A percentile compares a stretch with the other conserved stretches of the same genome.
phyloP scores from a whole-genome alignment of 2,329 filamentous ascomycete genomes.

The Colletotrichum gigasporum region DNA sequence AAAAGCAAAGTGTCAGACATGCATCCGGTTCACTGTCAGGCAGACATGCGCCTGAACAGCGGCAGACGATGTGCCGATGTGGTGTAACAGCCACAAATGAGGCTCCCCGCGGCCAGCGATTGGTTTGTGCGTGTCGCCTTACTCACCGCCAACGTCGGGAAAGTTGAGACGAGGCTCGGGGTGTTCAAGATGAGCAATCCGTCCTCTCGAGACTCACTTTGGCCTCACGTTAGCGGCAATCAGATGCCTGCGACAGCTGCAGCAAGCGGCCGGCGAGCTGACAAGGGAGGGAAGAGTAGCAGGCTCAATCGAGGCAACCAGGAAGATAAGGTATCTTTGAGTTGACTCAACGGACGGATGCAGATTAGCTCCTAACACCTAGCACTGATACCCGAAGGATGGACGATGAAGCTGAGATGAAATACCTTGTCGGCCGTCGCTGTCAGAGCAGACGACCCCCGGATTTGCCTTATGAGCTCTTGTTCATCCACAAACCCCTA shows the following conservation, averaged over 20 bases:
- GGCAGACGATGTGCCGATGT: background rate
- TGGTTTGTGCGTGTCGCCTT: background rate
- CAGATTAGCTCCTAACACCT: background rate
- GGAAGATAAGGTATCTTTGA: background rate
- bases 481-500: background rate
- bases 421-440: background rate
- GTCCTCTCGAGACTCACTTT: background rate
- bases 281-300: background rate
- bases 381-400: background rate
- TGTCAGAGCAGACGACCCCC: background rate
- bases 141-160: slow-evolving; percentile 9
- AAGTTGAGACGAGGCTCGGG: background rate
- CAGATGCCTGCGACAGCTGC: no score
- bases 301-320: background rate
- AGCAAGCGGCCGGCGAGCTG: background rate
- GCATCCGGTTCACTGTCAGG: background rate
- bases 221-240: background rate
- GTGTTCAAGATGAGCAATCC: background rate
- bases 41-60: background rate
- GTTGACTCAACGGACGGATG: background rate
- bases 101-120: slow-evolving; percentile 1
- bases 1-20: background rate
- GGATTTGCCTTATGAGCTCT: background rate
- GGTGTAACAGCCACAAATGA: slow-evolving; percentile 21
- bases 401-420: background rate